Conservation (phyloP, 2,329 filamentous ascomycete genomes). For the Fusarium albosuccineum region DNA sequence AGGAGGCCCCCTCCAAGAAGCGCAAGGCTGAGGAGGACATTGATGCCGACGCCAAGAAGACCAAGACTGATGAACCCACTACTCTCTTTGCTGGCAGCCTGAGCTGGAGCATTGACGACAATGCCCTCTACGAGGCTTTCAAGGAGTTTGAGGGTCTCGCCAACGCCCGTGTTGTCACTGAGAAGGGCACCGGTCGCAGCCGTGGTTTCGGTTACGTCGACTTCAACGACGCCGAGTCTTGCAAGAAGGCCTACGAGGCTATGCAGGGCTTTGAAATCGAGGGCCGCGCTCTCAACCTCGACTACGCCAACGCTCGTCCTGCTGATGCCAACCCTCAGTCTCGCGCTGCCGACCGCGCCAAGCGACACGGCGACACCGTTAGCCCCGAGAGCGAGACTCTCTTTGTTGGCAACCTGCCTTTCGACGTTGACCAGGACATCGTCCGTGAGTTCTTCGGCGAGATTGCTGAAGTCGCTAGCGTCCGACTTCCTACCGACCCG, state of each 20-base stretch:
- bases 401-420: conserved; percentile 92
- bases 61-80: conserved; percentile 67
- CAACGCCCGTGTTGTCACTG: conserved; percentile 84
- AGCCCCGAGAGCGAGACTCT: conserved; percentile 88
- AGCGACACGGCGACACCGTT: conserved; percentile 81
- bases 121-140: conserved; percentile 84
- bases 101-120: conserved; percentile 91
- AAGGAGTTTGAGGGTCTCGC: conserved; percentile 80
- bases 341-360: conserved; percentile 73
- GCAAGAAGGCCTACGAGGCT: conserved; percentile 77
- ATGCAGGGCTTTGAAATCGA: conserved; percentile 83
- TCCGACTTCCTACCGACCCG: conserved; percentile 89
- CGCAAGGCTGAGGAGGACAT: conserved; percentile 64
- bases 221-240: conserved; percentile 76
- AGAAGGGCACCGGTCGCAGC: conserved; percentile 83
- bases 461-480: conserved; percentile 77
- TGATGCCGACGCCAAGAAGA: conserved; percentile 71
- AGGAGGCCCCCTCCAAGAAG: conserved; percentile 60
- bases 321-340: conserved; percentile 64
- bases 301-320: conserved; percentile 78
- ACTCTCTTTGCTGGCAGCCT: conserved; percentile 93
- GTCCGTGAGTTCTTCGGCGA: conserved; percentile 81
- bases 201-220: conserved; percentile 96
- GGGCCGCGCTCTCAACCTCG: conserved; percentile 80
- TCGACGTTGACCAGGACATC: conserved; percentile 82